Base-by-base conservation (phyloP, 768 basidiomycete species). In the Rickenella mellea region DNA sequence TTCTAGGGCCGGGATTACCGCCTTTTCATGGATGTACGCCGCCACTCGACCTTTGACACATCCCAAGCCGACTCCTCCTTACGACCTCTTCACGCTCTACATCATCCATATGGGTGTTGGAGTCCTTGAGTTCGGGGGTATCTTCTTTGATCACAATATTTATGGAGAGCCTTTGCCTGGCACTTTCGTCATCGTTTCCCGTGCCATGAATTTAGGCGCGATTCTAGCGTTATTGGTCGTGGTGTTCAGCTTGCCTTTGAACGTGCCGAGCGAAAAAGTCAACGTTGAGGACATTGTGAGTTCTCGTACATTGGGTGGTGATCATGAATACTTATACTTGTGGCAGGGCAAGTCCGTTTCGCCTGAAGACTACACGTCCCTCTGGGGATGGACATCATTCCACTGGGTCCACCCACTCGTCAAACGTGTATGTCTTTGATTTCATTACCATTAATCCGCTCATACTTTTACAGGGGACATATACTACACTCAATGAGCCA, bases 381-480 rank as follows among this genome's bases (percentile, higher is more conserved):
- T 90, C 10, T 75, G 73, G 63, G 70, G 73, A 28, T 87, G 86
- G 86, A 60, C 76, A 0, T 75, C 81, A 1, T 87, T 86, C 50
- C 62, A 53, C 27, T 89, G 86, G 83, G 65, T 87, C 24, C 69
- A 74, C 33, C 83, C 82, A 2, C 67, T 86, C 4, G 65, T 87
- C 32, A 42, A 58, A 45, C n/a, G n/a, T n/a, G n/a, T n/a, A n/a
- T n/a, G n/a, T n/a, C n/a, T n/a, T n/a, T n/a, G n/a, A n/a, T n/a
- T n/a, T n/a, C n/a, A n/a, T n/a, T n/a, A n/a, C n/a, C n/a, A n/a
- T 87, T 24, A 69, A 74, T 36, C 83, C 82, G 2, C 67, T 86
- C 5, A 65, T 87, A 32, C 42, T 57, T 46, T n/a, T n/a, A n/a
- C 74, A 74, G 14, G 33, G 33, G 9, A 66, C 64, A 5, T 46